Evolutionary conservation across 169 alveolate genomes (phyloP).

Genomic region (Plasmodium gonderi): DNA sequence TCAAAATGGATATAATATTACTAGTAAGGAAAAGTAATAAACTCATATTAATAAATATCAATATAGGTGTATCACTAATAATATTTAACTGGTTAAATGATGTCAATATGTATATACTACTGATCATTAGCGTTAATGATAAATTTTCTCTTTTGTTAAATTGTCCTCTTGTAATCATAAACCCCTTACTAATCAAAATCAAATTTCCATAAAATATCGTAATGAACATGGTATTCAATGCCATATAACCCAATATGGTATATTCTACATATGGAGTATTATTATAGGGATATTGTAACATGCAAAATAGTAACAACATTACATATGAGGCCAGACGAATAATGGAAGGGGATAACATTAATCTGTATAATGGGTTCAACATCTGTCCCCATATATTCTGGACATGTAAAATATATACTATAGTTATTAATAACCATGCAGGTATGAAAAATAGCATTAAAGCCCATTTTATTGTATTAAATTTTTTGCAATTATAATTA

Average conservation of each 20-base stretch:
- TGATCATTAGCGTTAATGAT: constrained; percentile 32
- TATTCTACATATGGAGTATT: constrained; percentile 35
- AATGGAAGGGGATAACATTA: constrained; percentile 48
- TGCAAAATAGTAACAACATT: constrained; percentile 50
- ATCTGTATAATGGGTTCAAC: constrained; percentile 54
- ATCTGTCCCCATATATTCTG: constrained; percentile 65
- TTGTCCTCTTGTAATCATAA: constrained; percentile 67
- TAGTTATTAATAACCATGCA: constrained; percentile 67
- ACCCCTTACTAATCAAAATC: constrained; percentile 66
- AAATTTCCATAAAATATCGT: constrained; percentile 63
- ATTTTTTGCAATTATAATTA: constrained; percentile 11
- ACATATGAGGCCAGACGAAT: constrained; percentile 44
- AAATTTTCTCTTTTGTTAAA: constrained; percentile 50
- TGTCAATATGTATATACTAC: constrained; percentile 31
- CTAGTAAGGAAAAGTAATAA: constrained; percentile 2
- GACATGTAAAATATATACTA: constrained; percentile 39
- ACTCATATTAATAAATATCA: constrained; percentile 13
- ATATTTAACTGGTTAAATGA: constrained; percentile 46
- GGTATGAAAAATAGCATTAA: constrained; percentile 61
- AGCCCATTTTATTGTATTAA: constrained; percentile 65
- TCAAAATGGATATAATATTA: constrained; percentile 37
- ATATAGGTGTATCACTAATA: not conserved
- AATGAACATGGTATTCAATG: constrained; percentile 62
- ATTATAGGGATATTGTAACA: not conserved
- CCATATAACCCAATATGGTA: constrained; percentile 38